These are phyloP conservation scores for Vanderwaltozyma polyspora DNA, from an alignment of 805 yeast genomes.

Conservation along the genomic window DNA sequence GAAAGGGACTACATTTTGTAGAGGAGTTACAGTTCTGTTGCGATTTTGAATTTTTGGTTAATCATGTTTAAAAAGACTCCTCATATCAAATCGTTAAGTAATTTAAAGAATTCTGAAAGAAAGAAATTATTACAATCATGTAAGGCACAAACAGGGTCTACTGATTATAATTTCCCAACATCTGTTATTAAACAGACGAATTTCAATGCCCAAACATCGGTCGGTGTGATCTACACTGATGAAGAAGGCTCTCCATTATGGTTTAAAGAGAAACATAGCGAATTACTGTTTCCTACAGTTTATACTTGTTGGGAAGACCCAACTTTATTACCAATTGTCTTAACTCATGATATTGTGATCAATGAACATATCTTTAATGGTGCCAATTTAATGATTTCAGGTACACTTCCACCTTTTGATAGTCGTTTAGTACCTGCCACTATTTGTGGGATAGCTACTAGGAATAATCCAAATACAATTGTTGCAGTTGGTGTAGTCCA, in stretches of 20 bases:
- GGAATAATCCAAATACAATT: conserved; percentile 47
- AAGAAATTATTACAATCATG: conserved; percentile 34
- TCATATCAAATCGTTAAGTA: conserved; percentile 60
- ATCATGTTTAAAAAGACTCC: conserved; percentile 29
- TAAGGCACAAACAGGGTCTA: conserved; percentile 24
- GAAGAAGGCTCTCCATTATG: conserved; percentile 58
- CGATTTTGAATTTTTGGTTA: too few relatives aligned
- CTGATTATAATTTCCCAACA: conserved; percentile 35
- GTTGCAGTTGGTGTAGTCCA: conserved; percentile 62
- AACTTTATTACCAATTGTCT: conserved; percentile 50
- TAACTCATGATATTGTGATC: conserved; percentile 66
- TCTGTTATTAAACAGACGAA: conserved; percentile 45
- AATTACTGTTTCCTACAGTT: conserved; percentile 52
- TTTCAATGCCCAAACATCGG: conserved; percentile 41
- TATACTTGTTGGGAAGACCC: conserved; percentile 65
- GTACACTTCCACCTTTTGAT: conserved; percentile 51
- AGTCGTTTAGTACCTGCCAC: conserved; percentile 36
- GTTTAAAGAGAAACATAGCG: conserved; percentile 50
- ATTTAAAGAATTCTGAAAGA: conserved; percentile 74
- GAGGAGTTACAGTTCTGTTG: too few relatives aligned
- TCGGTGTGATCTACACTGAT: conserved; percentile 57
- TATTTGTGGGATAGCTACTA: conserved; percentile 62
- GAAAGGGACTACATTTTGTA: too few relatives aligned
- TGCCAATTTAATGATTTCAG: conserved; percentile 74
- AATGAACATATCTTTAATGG: conserved; percentile 53